phyloP scores from a whole-genome alignment of 2,329 filamentous ascomycete genomes.

The Dothistroma pini region DNA sequence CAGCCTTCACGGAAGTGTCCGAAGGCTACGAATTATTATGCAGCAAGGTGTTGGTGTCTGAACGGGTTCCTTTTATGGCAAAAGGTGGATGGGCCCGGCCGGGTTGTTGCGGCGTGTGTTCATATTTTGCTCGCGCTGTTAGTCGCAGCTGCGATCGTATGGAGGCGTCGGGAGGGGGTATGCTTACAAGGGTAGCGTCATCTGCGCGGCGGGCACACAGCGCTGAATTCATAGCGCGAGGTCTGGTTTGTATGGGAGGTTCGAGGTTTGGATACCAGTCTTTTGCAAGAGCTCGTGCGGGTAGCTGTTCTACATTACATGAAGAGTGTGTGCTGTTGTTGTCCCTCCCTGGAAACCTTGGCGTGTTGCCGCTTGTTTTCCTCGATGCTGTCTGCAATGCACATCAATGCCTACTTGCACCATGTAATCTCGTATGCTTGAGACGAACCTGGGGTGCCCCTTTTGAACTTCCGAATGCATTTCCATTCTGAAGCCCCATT shows the following conservation, averaged over 20 bases:
- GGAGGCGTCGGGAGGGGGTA: background rate
- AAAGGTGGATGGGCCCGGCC: background rate
- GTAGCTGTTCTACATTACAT: background rate
- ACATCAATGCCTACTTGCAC: too few relatives aligned
- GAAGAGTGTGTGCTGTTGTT: background rate
- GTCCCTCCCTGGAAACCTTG: background rate
- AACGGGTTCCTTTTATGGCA: background rate
- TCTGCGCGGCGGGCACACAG: background rate
- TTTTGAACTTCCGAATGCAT: too few relatives aligned
- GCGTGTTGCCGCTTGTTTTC: too few relatives aligned
- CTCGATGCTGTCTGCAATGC: too few relatives aligned
- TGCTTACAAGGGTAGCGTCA: background rate
- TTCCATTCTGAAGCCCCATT: too few relatives aligned
- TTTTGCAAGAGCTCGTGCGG: background rate
- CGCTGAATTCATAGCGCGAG: background rate
- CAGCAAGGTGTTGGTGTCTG: conserved; percentile 9
- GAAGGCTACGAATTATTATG: conserved; percentile 14
- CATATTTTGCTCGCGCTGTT: conserved; percentile 2
- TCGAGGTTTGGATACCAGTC: background rate
- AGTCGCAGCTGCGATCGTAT: conserved; percentile 2
- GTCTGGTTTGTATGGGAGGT: background rate
- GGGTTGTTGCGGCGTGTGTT: background rate
- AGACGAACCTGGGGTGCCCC: too few relatives aligned
- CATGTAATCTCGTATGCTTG: too few relatives aligned
- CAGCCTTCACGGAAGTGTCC: background rate